phyloP scores from a whole-genome alignment of 1,139 yeast species.

The Candida albicans region DNA sequence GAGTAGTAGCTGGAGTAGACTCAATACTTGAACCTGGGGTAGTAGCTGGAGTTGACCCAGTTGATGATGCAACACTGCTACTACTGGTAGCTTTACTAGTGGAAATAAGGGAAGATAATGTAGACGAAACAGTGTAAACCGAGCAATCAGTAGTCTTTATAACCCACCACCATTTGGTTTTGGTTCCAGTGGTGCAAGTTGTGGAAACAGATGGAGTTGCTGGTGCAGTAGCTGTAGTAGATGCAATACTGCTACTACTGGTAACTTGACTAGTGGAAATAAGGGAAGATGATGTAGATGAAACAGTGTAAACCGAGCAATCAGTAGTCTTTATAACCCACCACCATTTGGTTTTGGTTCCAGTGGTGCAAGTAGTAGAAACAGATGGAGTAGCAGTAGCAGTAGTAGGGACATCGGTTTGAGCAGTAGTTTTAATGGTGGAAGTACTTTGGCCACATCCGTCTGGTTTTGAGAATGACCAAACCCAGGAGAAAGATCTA shows the following conservation, averaged over 20 bases:
- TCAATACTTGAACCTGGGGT: neutral
- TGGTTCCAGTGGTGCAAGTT: neutral
- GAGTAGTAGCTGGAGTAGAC: constrained; percentile 1
- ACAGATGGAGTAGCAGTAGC: neutral
- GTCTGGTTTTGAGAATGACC: neutral
- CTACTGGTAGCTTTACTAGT: neutral
- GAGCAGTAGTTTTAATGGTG: neutral
- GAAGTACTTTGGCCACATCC: neutral
- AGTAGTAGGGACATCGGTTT: neutral
- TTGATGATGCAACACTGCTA: neutral
- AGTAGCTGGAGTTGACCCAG: neutral
- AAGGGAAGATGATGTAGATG: neutral
- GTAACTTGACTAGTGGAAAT: neutral
- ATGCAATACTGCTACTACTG: neutral
- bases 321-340: constrained; percentile 1
- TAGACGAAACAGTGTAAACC: neutral
- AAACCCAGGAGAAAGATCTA: constrained; percentile 1
- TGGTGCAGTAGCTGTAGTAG: neutral
- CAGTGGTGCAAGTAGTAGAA: neutral
- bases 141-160: constrained; percentile 1
- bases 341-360: neutral
- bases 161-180: constrained; percentile 1
- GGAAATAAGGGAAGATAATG: neutral
- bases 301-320: constrained; percentile 1
- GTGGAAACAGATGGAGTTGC: neutral